Evolutionary conservation across 768 basidiomycete species (phyloP).

Genomic region (Termitomyces sp.): DNA sequence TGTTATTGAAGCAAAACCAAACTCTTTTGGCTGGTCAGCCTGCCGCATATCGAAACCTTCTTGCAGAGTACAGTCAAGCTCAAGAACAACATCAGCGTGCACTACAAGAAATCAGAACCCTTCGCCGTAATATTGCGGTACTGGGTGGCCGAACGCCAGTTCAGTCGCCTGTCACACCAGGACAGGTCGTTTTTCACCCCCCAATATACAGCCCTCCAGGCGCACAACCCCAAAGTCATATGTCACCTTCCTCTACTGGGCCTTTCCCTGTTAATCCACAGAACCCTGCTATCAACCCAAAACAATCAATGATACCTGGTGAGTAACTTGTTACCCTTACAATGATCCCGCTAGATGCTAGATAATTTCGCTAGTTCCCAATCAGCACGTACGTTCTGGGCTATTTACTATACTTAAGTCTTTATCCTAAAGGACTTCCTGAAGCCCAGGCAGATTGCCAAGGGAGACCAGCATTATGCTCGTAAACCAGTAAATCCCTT

Average conservation of each 20-base stretch:
- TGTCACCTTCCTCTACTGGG: not conserved
- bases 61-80: conserved; percentile 13
- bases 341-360: not conserved
- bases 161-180: not conserved
- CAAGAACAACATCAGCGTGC: conserved; percentile 11
- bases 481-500: not conserved
- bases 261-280: not conserved
- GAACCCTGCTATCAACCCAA: not conserved
- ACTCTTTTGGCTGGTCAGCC: conserved; percentile 10
- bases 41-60: conserved; percentile 13
- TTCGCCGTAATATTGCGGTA: conserved; percentile 11
- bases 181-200: not conserved
- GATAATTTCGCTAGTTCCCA: not conserved
- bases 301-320: not conserved
- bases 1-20: conserved; percentile 13
- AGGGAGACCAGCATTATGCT: not conserved
- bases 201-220: not conserved
- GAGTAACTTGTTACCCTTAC: not conserved
- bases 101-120: conserved; percentile 14
- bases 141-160: not conserved
- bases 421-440: not conserved
- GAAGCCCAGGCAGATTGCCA: not conserved
- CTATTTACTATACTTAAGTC: too few species aligned
- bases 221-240: not conserved
- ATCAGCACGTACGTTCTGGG: not conserved